Percentiles rank a stretch among this genome's conserved stretches.
phyloP scores from a whole-genome alignment of 2,329 filamentous ascomycete genomes.

The Aspergillus arachidicola region DNA sequence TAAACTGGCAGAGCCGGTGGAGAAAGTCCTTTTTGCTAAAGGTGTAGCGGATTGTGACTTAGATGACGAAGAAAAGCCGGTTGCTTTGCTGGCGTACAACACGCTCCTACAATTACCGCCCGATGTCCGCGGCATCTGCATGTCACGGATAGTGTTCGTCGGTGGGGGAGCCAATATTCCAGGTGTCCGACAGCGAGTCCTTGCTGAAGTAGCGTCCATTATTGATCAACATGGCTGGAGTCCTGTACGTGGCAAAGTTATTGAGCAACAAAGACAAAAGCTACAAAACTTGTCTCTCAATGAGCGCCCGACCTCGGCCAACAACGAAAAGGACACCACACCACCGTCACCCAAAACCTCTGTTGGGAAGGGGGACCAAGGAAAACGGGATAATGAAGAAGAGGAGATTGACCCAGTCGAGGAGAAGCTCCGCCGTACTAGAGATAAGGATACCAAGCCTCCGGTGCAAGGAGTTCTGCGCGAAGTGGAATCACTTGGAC shows the following conservation, averaged over 20 bases:
- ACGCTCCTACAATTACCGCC: constrained; percentile 74
- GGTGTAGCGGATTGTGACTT: constrained; percentile 59
- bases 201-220: constrained; percentile 72
- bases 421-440: constrained; percentile 41
- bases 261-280: constrained; percentile 52
- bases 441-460: constrained; percentile 36
- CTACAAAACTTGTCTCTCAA: constrained; percentile 41
- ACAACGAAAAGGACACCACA: constrained; percentile 12
- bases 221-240: constrained; percentile 76
- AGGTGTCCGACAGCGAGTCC: constrained; percentile 74
- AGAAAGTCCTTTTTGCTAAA: constrained; percentile 71
- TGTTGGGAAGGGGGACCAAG: constrained; percentile 18
- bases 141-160: constrained; percentile 84
- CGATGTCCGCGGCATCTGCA: constrained; percentile 81
- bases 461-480: constrained; percentile 44
- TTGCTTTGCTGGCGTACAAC: constrained; percentile 76
- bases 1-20: constrained; percentile 71
- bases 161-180: constrained; percentile 79
- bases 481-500: constrained; percentile 63
- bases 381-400: constrained; percentile 23
- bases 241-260: constrained; percentile 69
- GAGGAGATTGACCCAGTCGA: constrained; percentile 52
- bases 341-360: constrained; percentile 21
- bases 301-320: constrained; percentile 22
- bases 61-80: constrained; percentile 83